Evolutionary conservation across 2,329 filamentous ascomycete species (phyloP).

Genomic region (Rutstroemia sp.): DNA sequence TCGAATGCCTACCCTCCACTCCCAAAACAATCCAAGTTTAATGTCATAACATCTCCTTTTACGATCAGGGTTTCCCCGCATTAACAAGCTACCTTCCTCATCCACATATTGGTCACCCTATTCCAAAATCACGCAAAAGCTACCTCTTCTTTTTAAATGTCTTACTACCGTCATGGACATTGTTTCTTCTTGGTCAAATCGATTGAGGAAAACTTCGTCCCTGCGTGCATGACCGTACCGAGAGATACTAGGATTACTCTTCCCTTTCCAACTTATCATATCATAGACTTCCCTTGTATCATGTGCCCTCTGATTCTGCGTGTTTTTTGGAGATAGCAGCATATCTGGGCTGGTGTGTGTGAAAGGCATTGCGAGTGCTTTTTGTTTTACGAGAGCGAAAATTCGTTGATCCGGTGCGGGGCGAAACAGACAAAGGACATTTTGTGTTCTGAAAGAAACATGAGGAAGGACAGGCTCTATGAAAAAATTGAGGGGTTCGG

Average conservation of each 20-base stretch:
- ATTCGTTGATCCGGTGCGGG: not conserved
- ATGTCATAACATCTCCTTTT: constrained; percentile 14
- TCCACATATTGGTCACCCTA: constrained; percentile 6
- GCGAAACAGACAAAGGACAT: not conserved
- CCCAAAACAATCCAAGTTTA: constrained; percentile 24
- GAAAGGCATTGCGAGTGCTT: constrained; percentile 2
- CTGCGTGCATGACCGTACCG: not conserved
- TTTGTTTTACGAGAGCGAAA: constrained; percentile 5
- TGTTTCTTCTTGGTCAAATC: constrained; percentile 9
- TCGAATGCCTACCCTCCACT: constrained; percentile 8
- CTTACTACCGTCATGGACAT: constrained; percentile 21
- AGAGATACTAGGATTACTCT: not conserved
- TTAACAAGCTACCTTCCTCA: not conserved
- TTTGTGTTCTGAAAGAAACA: not conserved
- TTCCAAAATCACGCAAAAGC: constrained; percentile 13
- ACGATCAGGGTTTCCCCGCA: constrained; percentile 6
- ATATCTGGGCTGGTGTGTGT: constrained; percentile 6
- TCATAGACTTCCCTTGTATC: constrained; percentile 13
- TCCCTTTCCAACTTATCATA: constrained; percentile 1
- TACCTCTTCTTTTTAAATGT: constrained; percentile 19
- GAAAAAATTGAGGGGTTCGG: not conserved
- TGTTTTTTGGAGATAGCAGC: not conserved
- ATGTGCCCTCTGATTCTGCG: not conserved
- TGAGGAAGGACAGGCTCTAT: not conserved
- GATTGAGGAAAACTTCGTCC: not conserved